Base-by-base conservation (phyloP, 1,284 basidiomycete species). In the Dichomitus squalens region DNA sequence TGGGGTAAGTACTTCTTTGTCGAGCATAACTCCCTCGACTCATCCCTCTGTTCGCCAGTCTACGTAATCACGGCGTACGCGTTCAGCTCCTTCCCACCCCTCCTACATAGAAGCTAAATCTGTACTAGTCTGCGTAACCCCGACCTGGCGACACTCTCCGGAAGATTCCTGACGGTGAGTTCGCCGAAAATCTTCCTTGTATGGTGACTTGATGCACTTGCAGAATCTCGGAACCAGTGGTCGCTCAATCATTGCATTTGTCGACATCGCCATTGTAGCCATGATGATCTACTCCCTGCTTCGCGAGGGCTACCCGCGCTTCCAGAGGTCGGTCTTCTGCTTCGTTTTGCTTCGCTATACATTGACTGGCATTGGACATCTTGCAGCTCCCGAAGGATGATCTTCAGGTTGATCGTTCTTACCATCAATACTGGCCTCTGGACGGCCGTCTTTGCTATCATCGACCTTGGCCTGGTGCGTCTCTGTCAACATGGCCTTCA, bases 391-490 rank as follows among this genome's bases (percentile, higher is more conserved):
- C 25, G 29, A 12, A 50, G 35, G 40, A 41, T 56, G 16, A 56
- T 56, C 7, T 33, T 25, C 14, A 39, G 49, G 34, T 48, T 56
- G 6, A 52, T 47, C 6, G 34, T 52, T 18, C 25, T 57, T 23
- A 52, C 33, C 12, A 33, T 47, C 41, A 52, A 47, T 23, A 57
- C 49, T 6, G 55, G 55, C n/a, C 35, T 47, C 4, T 57, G 55
- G 49, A 57, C 49, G 5, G 50, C 55, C 18, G 18, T 57, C 11
- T 35, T 52, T n/a, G 54, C 55, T 9, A 39, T 48, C n/a, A 6
- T 48, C 18, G 50, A 47, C 34, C 41, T 57, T n/a, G 21, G 9
- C 29, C 20, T 57, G n/a, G 55, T 57, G 36, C 88, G 91, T 31
- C 11, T 31, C 29, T 11, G 11, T 31, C n/a, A n/a, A n/a, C n/a